Percentiles rank a stretch among this genome's conserved stretches.
phyloP scores from a whole-genome alignment of 345 rosid genomes.

The Hibiscus tridactylites region DNA sequence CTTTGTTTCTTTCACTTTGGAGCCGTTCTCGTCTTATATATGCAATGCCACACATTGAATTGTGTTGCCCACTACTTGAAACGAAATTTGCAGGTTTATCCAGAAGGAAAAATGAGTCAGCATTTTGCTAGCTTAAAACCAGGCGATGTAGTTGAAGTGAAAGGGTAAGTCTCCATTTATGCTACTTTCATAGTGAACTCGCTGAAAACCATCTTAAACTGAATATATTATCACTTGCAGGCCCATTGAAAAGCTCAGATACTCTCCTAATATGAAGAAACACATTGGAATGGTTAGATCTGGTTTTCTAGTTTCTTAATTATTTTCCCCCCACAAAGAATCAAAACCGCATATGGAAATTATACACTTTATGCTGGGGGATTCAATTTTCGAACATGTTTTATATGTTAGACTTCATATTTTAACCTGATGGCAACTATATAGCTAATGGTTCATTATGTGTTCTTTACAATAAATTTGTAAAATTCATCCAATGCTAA shows the following conservation, averaged over 20 bases:
- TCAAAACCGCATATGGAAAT: background rate
- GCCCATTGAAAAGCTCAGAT: constrained; percentile 84
- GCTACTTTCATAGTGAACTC: background rate
- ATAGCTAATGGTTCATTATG: background rate
- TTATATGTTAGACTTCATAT: background rate
- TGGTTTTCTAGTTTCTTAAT: constrained; percentile 11
- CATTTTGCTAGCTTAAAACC: constrained; percentile 91
- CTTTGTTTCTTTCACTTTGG: background rate
- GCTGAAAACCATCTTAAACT: background rate
- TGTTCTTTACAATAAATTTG: background rate
- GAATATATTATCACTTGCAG: constrained; percentile 39
- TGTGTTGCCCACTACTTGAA: background rate
- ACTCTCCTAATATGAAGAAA: constrained; percentile 89
- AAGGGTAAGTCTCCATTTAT: constrained; percentile 48
- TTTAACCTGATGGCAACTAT: background rate
- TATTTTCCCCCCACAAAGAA: background rate
- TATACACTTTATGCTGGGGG: background rate
- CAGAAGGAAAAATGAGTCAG: constrained; percentile 98
- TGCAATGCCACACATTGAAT: constrained; percentile 1
- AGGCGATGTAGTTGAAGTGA: constrained; percentile 80
- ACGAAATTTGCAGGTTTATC: constrained; percentile 62
- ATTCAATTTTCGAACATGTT: background rate
- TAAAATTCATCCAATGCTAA: background rate
- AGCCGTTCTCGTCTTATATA: background rate
- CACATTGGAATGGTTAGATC: constrained; percentile 84